Base-by-base conservation (phyloP, 441 rosid genomes). In the Hura crepitans region DNA sequence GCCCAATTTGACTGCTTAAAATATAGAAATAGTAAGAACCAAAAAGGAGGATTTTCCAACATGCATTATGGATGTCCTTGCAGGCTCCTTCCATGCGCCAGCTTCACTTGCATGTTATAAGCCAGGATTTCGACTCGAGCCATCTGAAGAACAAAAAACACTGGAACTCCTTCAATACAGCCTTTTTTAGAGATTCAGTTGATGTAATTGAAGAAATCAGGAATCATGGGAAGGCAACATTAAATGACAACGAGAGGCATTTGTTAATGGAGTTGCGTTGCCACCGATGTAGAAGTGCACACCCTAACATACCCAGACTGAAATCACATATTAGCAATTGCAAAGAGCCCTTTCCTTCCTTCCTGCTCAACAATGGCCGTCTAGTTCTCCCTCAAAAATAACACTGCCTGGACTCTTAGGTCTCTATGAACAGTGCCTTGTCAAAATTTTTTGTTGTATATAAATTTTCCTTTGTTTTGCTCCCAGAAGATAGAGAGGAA, bases 1-100 rank as follows among this genome's bases (percentile, higher is more conserved):
- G 14, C 43, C 42, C 14, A 17, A 68, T 20, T 12, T 33, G 18
- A 37, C 25, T 12, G 11, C 13, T 46, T 47, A 9, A 57, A 39
- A 42, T 64, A 49, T 6, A n/a, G 51, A 39, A 35, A 27, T 27
- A 18, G 15, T 57, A 22, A 56, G 45, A 65, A 55, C 5, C 37
- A 56, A 53, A 55, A 28, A 20, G 11, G 7, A 6, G 1, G 1
- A 28, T 14, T 42, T 47, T 5, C 27, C 74, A 70, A 60, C 13
- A 18, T 22, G 37, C 18, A 28, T 70, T 54, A 57, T 59, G 39
- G 6, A 62, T 42, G 55, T 46, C 62, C 71, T 47, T 47, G 74
- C 89, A 90, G 99, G 86, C 62, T 76, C 97, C 98, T 3, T 90
- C 99, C 0, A 84, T 91, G 96, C 84, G 89, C 55, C 97, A 89